A percentile compares a stretch with the other conserved stretches of the same genome.
Evolutionary conservation across 2,329 filamentous ascomycete species (phyloP).

Genomic region (Stachybotrys chlorohalonatus): DNA sequence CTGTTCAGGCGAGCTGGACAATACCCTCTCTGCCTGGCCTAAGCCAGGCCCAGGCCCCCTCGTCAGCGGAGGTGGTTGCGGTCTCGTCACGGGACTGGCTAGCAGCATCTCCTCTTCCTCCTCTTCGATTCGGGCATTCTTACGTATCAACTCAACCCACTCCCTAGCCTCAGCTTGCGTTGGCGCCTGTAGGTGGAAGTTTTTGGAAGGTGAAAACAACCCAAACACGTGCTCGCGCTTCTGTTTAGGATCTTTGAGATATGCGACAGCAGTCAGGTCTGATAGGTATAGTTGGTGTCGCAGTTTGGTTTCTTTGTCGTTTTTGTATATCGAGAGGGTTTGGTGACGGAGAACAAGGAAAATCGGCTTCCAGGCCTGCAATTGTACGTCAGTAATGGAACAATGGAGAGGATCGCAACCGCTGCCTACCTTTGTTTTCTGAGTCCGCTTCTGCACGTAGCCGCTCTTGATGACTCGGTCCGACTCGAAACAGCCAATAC

Average conservation of each 20-base stretch:
- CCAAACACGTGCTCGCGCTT: conserved; percentile 84
- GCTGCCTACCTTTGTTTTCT: conserved; percentile 74
- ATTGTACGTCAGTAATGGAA: conserved; percentile 12
- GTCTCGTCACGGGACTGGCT: conserved; percentile 52
- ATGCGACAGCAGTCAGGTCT: conserved; percentile 83
- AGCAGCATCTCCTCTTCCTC: conserved; percentile 79
- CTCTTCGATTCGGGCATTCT: conserved; percentile 75
- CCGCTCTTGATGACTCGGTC: conserved; percentile 89
- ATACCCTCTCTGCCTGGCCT: conserved; percentile 29
- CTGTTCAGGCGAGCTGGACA: conserved; percentile 54
- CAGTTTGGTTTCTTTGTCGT: conserved; percentile 80
- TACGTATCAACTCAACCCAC: conserved; percentile 78
- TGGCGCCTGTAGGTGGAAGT: conserved; percentile 79
- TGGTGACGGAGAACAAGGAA: conserved; percentile 88
- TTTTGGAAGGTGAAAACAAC: conserved; percentile 81
- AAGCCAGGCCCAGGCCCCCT: conserved; percentile 8
- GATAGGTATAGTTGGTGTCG: conserved; percentile 80
- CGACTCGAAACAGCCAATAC: conserved; percentile 93
- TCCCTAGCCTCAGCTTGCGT: conserved; percentile 67
- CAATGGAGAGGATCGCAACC: not conserved
- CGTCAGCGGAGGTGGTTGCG: conserved; percentile 26
- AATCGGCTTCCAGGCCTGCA: conserved; percentile 78
- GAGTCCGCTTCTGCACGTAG: conserved; percentile 76
- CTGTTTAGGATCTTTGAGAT: conserved; percentile 81
- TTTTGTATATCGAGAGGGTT: conserved; percentile 85